Conservation (phyloP, 345 rosid species). For the Crucihimalaya himalaica region DNA sequence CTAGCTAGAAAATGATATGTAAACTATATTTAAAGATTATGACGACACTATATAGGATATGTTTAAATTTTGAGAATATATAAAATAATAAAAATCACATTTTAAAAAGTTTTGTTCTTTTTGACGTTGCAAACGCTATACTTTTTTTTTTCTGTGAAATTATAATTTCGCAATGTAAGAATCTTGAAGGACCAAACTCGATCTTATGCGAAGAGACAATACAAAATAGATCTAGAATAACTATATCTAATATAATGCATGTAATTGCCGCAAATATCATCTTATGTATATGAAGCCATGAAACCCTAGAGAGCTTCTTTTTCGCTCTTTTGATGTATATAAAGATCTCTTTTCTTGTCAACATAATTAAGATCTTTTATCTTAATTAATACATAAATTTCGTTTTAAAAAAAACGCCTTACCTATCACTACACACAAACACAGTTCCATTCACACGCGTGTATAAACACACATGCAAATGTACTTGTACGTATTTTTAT, state of each 20-base stretch:
- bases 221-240: background rate
- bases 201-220: slow-evolving; percentile 14
- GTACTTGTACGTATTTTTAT: slow-evolving; percentile 4
- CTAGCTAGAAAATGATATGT: background rate
- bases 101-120: background rate
- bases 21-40: background rate
- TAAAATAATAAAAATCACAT: background rate
- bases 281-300: slow-evolving; percentile 6
- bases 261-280: slow-evolving; percentile 1
- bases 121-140: background rate
- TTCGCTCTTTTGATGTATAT: slow-evolving; percentile 24
- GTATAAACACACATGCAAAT: slow-evolving; percentile 2
- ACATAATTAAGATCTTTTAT: background rate
- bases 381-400: background rate
- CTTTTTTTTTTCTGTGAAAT: background rate
- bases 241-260: background rate
- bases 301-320: slow-evolving; percentile 35
- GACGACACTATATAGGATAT: background rate
- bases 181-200: slow-evolving; percentile 17
- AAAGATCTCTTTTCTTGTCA: background rate
- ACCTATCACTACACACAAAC: slow-evolving; percentile 10
- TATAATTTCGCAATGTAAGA: background rate
- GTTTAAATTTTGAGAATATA: no score
- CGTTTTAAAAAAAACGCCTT: background rate
- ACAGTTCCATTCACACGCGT: slow-evolving; percentile 11